These are phyloP conservation scores for Eimeria zaria DNA, from an alignment of 169 alveolate species.

Conservation along the genomic window DNA sequence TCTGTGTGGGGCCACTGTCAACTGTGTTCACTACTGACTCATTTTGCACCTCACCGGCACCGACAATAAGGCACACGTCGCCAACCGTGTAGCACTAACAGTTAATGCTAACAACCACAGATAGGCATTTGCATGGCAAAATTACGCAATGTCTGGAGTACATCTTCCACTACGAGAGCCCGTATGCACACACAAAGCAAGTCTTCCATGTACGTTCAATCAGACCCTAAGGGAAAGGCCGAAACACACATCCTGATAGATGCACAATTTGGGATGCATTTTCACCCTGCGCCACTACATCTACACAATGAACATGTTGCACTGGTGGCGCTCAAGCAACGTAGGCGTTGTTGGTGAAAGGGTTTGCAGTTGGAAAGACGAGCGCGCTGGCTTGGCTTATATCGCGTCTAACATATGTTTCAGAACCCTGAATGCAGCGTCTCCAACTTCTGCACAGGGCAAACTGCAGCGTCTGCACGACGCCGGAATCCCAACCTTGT, in stretches of 20 bases:
- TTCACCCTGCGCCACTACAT: too few relatives aligned
- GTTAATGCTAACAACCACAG: not conserved
- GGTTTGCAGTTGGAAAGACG: not conserved
- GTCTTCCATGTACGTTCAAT: too few relatives aligned
- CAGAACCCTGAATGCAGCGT: not conserved
- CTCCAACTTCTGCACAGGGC: not conserved
- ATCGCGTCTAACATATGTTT: not conserved
- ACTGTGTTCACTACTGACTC: not conserved
- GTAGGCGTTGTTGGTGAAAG: not conserved
- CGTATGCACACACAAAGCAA: not conserved
- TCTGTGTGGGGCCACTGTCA: not conserved
- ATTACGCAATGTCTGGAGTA: not conserved
- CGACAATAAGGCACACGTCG: not conserved
- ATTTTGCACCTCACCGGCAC: not conserved
- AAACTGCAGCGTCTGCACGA: not conserved
- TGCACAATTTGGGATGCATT: not conserved
- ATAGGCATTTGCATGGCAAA: not conserved
- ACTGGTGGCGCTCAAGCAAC: not conserved
- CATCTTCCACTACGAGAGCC: not conserved
- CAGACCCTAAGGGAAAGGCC: too few relatives aligned
- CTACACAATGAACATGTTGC: not conserved
- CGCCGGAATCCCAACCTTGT: not conserved
- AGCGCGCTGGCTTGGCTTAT: not conserved
- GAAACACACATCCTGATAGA: not conserved
- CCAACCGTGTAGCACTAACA: not conserved